phyloP scores from a whole-genome alignment of 164 flowering plant species.

The Vitis amurensis region DNA sequence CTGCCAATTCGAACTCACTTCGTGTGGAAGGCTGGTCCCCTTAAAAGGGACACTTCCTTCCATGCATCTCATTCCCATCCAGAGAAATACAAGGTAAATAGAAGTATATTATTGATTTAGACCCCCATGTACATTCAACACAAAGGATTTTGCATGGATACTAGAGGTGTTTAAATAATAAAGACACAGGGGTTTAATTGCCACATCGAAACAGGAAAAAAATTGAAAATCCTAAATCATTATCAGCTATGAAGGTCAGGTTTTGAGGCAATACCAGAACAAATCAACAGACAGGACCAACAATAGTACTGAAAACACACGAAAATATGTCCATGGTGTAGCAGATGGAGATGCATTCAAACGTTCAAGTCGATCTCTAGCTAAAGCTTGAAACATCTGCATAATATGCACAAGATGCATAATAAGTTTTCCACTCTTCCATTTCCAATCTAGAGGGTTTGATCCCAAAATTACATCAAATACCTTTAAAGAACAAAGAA shows the following conservation, averaged over 20 bases:
- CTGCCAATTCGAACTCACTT: too few species aligned
- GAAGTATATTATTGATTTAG: too few species aligned
- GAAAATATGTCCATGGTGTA: slow-evolving; percentile 83
- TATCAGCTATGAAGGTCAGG: not conserved
- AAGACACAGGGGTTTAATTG: too few species aligned
- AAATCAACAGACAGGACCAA: slow-evolving; percentile 63
- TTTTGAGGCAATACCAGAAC: slow-evolving; percentile 56
- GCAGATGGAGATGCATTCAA: slow-evolving; percentile 94
- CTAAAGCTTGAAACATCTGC: slow-evolving; percentile 98
- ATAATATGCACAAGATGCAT: slow-evolving; percentile 11
- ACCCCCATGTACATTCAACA: too few species aligned
- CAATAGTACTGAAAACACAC: slow-evolving; percentile 78
- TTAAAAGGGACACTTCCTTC: too few species aligned
- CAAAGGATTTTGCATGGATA: too few species aligned
- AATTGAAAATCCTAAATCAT: not conserved
- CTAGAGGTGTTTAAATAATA: too few species aligned
- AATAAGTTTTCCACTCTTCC: not conserved
- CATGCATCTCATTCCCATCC: too few species aligned
- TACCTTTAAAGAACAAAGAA: slow-evolving; percentile 89
- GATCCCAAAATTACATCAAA: not conserved
- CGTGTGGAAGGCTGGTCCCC: too few species aligned
- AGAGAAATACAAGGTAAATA: too few species aligned
- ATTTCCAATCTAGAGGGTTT: not conserved
- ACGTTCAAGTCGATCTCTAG: slow-evolving; percentile 89
- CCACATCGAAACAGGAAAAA: not conserved